phyloP scores from a whole-genome alignment of 768 basidiomycete genomes.

The Lactifluus subvellereus region DNA sequence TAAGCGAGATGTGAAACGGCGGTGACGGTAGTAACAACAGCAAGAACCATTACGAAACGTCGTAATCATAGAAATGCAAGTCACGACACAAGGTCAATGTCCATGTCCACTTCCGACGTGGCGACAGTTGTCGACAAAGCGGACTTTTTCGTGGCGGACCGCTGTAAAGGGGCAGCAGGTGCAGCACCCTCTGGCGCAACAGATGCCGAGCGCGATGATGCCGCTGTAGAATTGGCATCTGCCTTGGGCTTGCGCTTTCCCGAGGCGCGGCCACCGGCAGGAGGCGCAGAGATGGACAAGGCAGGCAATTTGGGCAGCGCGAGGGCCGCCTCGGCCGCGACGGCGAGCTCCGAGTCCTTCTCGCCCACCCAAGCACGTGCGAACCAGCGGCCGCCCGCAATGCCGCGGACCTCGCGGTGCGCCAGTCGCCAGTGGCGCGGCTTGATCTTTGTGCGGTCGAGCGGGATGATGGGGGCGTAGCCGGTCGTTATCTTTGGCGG shows the following conservation, averaged over 20 bases:
- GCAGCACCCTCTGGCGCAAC: constrained; percentile 16
- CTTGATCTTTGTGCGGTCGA: constrained; percentile 58
- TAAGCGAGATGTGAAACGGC: background rate
- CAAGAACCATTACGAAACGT: background rate
- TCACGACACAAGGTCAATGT: constrained; percentile 22
- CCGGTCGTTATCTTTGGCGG: constrained; percentile 71
- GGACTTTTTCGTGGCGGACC: constrained; percentile 20
- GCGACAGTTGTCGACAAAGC: constrained; percentile 22
- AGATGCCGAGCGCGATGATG: constrained; percentile 24
- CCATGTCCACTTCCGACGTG: constrained; percentile 18
- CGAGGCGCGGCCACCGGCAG: constrained; percentile 2
- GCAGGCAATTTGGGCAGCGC: constrained; percentile 22
- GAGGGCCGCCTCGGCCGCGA: constrained; percentile 13
- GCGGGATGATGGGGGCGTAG: constrained; percentile 57
- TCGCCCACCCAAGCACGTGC: constrained; percentile 77
- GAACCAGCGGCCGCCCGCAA: constrained; percentile 82
- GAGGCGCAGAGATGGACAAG: constrained; percentile 13
- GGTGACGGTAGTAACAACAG: background rate
- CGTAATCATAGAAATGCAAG: background rate
- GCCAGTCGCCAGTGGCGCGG: constrained; percentile 70
- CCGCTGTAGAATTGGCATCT: constrained; percentile 23
- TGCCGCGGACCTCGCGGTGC: constrained; percentile 72
- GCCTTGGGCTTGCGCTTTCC: constrained; percentile 22
- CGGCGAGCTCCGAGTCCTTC: constrained; percentile 64
- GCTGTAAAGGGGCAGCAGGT: constrained; percentile 5